Evolutionary conservation across 1,284 basidiomycete genomes (phyloP), one percentile per base, ranked within the genome.

Genomic region (Entoloma clypeatum): DNA sequence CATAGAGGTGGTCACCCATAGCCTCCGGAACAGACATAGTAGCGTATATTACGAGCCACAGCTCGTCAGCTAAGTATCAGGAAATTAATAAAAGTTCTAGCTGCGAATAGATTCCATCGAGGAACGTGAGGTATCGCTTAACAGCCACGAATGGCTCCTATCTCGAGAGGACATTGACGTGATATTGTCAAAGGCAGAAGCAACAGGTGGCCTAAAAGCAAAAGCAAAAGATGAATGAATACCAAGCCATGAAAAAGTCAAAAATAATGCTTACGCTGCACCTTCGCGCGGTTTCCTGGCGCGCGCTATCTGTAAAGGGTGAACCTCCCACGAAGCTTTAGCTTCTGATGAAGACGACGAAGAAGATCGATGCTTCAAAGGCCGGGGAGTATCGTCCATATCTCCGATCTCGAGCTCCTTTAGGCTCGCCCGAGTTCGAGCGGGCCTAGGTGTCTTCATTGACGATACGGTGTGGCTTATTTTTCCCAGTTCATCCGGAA

Each of bases 121-220:
- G 25, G 49, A 45, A 18, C 41, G 43, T 21, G 49, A 49, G 19
- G 17, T 43, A 26, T 56, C 54, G 18, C 49, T 53, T 34, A 53
- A 36, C n/a, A 55, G 36, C 53, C 53, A 55, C 5, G 30, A 26
- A 41, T 42, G 26, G 25, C 19, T 32, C 18, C 41, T 23, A 6
- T 18, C 14, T 17, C 16, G 16, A 13, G 27, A 18, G 1, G 31
- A 29, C 18, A 24, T 5, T 7, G 25, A 37, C n/a, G 27, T 4
- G n/a, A n/a, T n/a, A n/a, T n/a, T n/a, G n/a, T n/a, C n/a, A n/a
- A n/a, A n/a, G 11, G 3, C 9, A 10, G 8, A 28, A 14, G 11
- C 26, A 5, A 14, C 3, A 14, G 11, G 11, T 9, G 26, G 26
- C 3, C 26, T 35, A 28, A 33, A 19, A 35, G 32, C 24, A 28